Evolutionary conservation across 148 eudicot genomes (phyloP).

Genomic region (Arbutus unedo): DNA sequence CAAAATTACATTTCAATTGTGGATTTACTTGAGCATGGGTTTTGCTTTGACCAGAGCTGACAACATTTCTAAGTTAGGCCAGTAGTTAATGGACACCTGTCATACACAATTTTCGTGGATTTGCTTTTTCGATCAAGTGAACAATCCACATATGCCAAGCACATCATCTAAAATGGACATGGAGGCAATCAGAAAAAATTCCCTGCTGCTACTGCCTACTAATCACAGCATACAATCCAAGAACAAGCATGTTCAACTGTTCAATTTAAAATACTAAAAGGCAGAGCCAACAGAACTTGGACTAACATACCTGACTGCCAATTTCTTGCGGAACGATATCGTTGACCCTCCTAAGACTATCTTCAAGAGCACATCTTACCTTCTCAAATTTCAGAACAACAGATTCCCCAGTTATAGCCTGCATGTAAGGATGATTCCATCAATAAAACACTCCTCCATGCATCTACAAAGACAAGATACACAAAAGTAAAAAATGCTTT

Average conservation of each 20-base stretch:
- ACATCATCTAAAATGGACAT: not conserved
- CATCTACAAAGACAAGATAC: not conserved
- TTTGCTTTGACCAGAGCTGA: not conserved
- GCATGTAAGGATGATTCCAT: conserved; percentile 26
- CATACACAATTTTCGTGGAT: not conserved
- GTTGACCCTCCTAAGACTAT: conserved; percentile 77
- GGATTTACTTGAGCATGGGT: not conserved
- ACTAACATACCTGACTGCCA: conserved; percentile 68
- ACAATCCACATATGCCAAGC: not conserved
- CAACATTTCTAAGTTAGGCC: not conserved
- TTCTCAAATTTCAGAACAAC: conserved; percentile 84
- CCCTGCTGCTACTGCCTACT: not conserved
- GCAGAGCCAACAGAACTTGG: conserved; percentile 7
- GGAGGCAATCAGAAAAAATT: not conserved
- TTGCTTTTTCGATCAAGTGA: not conserved
- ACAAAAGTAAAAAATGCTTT: not conserved
- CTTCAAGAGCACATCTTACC: conserved; percentile 76
- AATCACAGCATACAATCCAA: not conserved
- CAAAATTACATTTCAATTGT: not conserved
- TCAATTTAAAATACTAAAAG: not conserved
- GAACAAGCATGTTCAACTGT: conserved; percentile 2
- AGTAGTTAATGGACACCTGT: not conserved
- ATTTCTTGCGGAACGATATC: conserved; percentile 87
- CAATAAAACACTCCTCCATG: conserved; percentile 11
- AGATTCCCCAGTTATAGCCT: conserved; percentile 98